Base-by-base conservation (phyloP, 192 early-diverging fungal species). In the Coemansia sp. region DNA sequence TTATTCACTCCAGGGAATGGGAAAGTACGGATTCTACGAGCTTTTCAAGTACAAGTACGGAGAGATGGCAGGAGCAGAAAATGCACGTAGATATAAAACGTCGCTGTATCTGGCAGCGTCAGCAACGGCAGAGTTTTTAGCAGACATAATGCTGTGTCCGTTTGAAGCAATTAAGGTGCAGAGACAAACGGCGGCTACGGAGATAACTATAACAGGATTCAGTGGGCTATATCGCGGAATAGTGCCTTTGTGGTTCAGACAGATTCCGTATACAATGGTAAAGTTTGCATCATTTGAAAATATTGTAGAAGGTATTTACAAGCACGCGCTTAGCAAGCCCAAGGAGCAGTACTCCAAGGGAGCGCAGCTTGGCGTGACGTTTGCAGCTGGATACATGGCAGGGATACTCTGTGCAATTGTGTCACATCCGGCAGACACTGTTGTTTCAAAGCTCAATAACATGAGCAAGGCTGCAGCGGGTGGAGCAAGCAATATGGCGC, bases 21-120 rank as follows among this genome's bases (percentile, higher is more conserved):
- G 88, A 76, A 94, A 94, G 73, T 94, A 92, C 74, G 93, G 93
- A 16, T 85, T 90, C 43, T 93, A 93, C 79, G 93, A 94, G 77
- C 61, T 86, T 47, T 94, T 92, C 85, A 94, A 94, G 71, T 87
- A 90, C 76, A 66, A 68, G 22, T 91, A 89, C 69, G 58, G 81
- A 64, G 68, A 79, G 18, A 9, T 84, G 4, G 85, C 74, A 26
- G 87, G 88, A 61, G 80, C 82, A 16, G 77, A 89, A 64, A 78
- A 67, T 65, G 85, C 90, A 13, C 57, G 74, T 12, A 83, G 87
- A 61, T 87, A 92, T 79, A 85, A 87, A 68, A 88, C 87, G 0
- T 51, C 84, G 32, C 65, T 93, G 36, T 91, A 87, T 61, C 69
- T 89, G 54, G 62, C 83, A 41, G 89, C 85, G 6, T 91, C 89